A percentile compares a stretch with the other conserved stretches of the same genome.
Evolutionary conservation across 106 monocot genomes (phyloP).

Genomic region (Platanthera zijinensis): DNA sequence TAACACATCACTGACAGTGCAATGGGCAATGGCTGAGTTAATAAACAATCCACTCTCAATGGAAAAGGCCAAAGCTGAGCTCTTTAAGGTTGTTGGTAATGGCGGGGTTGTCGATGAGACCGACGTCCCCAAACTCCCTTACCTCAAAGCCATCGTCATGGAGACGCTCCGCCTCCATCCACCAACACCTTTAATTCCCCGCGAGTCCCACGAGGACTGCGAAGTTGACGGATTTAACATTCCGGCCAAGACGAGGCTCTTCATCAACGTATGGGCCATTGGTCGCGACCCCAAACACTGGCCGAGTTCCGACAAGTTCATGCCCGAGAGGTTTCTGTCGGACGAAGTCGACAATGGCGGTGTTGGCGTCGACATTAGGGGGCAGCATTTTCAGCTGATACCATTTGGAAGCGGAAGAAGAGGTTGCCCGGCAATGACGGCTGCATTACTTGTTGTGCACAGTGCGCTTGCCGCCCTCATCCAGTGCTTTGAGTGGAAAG

Average conservation of each 20-base stretch:
- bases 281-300: slow-evolving; percentile 9
- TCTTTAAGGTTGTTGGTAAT: slow-evolving; percentile 10
- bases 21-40: slow-evolving; percentile 30
- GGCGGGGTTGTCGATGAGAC: slow-evolving; percentile 15
- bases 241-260: background rate
- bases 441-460: slow-evolving; percentile 28
- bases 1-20: slow-evolving; percentile 12
- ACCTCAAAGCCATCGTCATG: slow-evolving; percentile 16
- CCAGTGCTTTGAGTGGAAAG: slow-evolving; percentile 21
- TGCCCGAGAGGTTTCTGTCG: slow-evolving; percentile 15
- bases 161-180: background rate
- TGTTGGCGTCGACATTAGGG: background rate
- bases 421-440: slow-evolving; percentile 17
- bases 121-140: slow-evolving; percentile 24
- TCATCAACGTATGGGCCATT: slow-evolving; percentile 23
- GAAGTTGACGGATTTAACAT: background rate
- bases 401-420: slow-evolving; percentile 42
- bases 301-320: slow-evolving; percentile 9
- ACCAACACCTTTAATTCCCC: no score
- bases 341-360: background rate
- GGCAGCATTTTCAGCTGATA: slow-evolving; percentile 21
- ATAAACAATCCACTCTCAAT: slow-evolving; percentile 17
- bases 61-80: slow-evolving; percentile 13
- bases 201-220: no score
- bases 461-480: slow-evolving; percentile 16